These are phyloP conservation scores for Toxoplasma gondii DNA, from an alignment of 169 alveolate genomes.

Conservation along the genomic window DNA sequence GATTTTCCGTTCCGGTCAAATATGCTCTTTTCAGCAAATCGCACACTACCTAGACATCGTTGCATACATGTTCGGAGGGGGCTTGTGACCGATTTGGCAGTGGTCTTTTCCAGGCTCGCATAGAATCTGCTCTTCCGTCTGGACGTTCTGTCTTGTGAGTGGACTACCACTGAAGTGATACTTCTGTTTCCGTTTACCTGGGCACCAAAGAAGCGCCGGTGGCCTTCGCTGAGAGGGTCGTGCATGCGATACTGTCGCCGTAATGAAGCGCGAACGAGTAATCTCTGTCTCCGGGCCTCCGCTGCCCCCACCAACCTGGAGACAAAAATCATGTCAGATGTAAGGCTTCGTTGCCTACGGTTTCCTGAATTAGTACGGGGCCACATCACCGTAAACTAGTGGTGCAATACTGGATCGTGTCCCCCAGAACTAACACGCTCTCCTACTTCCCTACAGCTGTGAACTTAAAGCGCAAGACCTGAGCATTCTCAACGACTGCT, in stretches of 20 bases:
- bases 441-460: neutral
- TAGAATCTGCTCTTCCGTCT: no score
- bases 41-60: no score
- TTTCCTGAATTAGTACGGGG: neutral
- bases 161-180: no score
- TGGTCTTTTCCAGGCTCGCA: no score
- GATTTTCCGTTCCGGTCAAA: no score
- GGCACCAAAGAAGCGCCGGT: neutral
- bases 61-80: neutral
- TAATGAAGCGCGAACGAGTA: constrained; percentile 33
- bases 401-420: neutral
- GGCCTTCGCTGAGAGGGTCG: constrained; percentile 47
- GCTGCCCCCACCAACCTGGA: constrained; percentile 56
- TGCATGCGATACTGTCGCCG: neutral
- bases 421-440: neutral
- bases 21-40: no score
- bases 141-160: no score
- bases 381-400: neutral
- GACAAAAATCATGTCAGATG: neutral
- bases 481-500: no score
- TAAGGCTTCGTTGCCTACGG: neutral
- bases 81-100: no score
- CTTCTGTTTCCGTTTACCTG: neutral
- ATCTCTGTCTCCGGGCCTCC: constrained; percentile 56
- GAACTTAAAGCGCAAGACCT: no score